Percentiles rank a stretch among this genome's conserved stretches.
These are phyloP conservation scores for Rutidosis leptorrhynchoides DNA, from an alignment of 129 eudicot species.

Conservation along the genomic window DNA sequence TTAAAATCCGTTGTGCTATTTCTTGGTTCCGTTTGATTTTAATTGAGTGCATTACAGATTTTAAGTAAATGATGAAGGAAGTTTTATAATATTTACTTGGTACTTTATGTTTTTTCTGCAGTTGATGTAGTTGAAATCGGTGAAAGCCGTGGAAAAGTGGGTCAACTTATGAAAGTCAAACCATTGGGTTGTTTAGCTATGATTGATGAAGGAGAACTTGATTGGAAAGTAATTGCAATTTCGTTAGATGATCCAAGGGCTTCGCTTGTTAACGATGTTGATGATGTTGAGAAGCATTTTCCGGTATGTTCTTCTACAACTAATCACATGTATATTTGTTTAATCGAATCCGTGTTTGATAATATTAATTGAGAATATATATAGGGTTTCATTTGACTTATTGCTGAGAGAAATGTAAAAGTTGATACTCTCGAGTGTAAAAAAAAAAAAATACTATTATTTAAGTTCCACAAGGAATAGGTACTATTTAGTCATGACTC, in stretches of 20 bases:
- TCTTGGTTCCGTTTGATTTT: not conserved
- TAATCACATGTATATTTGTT: not conserved
- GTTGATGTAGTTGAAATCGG: slow-evolving; percentile 99
- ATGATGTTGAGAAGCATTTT: slow-evolving; percentile 95
- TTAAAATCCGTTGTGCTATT: not conserved
- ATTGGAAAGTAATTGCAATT: slow-evolving; percentile 96
- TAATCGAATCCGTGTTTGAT: no score
- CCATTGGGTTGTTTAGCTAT: slow-evolving; percentile 91
- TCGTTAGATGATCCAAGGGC: slow-evolving; percentile 98
- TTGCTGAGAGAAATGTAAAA: not conserved
- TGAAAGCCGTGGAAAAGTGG: slow-evolving; percentile 60
- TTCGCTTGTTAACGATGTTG: slow-evolving; percentile 89
- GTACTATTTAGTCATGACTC: no score
- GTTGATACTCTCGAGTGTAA: no score
- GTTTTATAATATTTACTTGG: slow-evolving; percentile 6
- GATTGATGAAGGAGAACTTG: slow-evolving; percentile 99
- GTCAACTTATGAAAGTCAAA: slow-evolving; percentile 85
- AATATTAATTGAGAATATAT: not conserved
- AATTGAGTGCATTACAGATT: not conserved
- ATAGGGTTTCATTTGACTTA: not conserved
- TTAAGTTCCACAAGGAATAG: not conserved
- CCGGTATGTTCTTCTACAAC: slow-evolving; percentile 53
- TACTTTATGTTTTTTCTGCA: slow-evolving; percentile 24
- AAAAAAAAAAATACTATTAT: no score
- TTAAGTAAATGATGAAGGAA: no score